These are phyloP conservation scores for Raddia guianensis DNA, from an alignment of 176 grass and related monocot genomes.

Conservation along the genomic window DNA sequence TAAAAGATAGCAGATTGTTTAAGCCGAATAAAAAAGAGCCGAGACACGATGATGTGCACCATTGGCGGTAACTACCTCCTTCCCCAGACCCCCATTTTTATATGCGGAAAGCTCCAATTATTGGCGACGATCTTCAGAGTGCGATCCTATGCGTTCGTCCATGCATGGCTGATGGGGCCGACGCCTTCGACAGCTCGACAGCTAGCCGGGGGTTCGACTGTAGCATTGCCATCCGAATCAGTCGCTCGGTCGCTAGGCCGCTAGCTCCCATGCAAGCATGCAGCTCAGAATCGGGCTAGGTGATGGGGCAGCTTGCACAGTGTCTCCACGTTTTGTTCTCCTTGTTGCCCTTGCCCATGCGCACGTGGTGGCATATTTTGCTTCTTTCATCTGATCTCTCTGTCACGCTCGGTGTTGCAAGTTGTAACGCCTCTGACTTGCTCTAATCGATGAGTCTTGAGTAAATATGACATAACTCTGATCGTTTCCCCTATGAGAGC, in stretches of 20 bases:
- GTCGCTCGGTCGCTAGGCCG: background rate
- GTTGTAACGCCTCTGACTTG: conserved; percentile 1
- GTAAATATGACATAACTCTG: background rate
- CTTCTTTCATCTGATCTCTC: conserved; percentile 31
- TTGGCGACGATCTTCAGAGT: conserved; percentile 1
- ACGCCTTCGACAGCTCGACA: no score
- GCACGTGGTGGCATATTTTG: background rate
- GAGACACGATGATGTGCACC: no score
- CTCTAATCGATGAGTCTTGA: background rate
- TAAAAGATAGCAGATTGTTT: no score
- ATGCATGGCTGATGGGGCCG: background rate
- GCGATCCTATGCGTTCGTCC: background rate
- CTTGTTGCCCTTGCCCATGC: background rate
- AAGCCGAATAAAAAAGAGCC: no score
- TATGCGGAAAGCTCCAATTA: conserved; percentile 29
- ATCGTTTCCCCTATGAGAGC: background rate
- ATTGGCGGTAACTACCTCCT: no score
- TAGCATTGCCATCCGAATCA: conserved; percentile 9
- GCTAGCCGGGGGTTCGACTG: background rate
- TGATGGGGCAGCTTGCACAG: conserved; percentile 14
- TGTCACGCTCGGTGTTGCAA: background rate
- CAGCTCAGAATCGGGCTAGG: background rate
- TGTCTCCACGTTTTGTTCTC: background rate
- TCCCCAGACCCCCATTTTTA: background rate
- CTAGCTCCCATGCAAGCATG: background rate